Evolutionary conservation across 257 asterid species (phyloP).

Genomic region (Solanum peruvianum): DNA sequence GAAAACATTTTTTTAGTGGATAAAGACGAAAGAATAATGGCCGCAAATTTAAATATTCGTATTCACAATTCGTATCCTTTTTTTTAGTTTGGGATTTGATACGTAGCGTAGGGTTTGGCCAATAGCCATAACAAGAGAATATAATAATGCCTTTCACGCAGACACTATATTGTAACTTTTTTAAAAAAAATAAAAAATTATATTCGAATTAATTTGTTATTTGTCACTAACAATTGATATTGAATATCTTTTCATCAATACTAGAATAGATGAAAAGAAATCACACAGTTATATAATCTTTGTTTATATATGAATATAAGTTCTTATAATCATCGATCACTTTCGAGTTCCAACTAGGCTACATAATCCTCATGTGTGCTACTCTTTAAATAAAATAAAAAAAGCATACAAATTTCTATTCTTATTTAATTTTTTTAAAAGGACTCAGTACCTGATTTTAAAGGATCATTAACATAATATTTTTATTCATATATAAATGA

Average conservation of each 20-base stretch:
- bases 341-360: too few relatives aligned
- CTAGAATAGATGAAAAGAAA: too few relatives aligned
- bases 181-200: accelerated
- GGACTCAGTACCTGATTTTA: not conserved
- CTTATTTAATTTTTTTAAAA: not conserved
- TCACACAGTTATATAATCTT: too few relatives aligned
- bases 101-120: constrained; percentile 12
- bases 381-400: not conserved
- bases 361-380: not conserved
- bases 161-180: too few relatives aligned
- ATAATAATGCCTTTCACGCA: not conserved
- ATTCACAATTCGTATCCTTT: not conserved
- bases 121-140: constrained; percentile 1
- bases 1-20: not conserved
- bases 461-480: not conserved
- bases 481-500: not conserved
- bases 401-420: not conserved
- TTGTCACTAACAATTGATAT: not conserved
- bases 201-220: not conserved
- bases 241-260: too few relatives aligned
- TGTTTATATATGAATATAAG: not conserved
- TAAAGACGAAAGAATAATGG: not conserved
- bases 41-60: constrained; percentile 5
- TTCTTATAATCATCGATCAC: accelerated
- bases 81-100: not conserved